Percentiles rank a stretch among this genome's conserved stretches.
Conservation (phyloP, 225 moss, liverwort and hornwort species). For the Asterella californica region DNA sequence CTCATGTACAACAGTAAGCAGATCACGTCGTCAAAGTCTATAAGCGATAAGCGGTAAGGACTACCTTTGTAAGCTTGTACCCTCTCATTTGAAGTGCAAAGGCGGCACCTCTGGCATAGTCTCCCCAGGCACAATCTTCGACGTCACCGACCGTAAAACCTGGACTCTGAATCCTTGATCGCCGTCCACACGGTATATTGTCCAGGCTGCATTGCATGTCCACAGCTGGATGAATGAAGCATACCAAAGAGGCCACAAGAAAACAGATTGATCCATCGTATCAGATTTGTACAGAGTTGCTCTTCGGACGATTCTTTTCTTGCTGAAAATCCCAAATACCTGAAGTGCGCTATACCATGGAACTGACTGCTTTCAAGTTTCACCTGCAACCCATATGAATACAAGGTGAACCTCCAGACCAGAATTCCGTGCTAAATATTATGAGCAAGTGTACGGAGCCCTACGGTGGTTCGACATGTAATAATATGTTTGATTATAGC, state of each 20-base stretch:
- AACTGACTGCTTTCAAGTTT: slow-evolving; percentile 73
- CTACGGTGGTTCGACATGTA: not conserved
- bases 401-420: not conserved
- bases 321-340: slow-evolving; percentile 40
- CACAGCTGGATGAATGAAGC: not conserved
- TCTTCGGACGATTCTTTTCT: not conserved
- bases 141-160: slow-evolving; percentile 20
- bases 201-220: slow-evolving; percentile 57
- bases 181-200: slow-evolving; percentile 57
- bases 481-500: not conserved
- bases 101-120: slow-evolving; percentile 94
- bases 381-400: slow-evolving; percentile 44
- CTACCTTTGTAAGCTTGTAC: slow-evolving; percentile 64
- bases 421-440: not conserved
- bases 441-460: not conserved
- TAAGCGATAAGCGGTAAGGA: not conserved
- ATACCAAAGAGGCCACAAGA: not conserved
- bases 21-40: too few species aligned
- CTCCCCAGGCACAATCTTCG: slow-evolving; percentile 84
- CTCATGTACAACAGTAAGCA: too few species aligned
- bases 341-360: slow-evolving; percentile 74
- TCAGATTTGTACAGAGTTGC: not conserved
- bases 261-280: not conserved
- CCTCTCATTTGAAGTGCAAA: slow-evolving; percentile 67
- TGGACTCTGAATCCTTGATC: slow-evolving; percentile 19